Conservation (phyloP, 192 early-diverging fungal genomes). For the Mortierella antarctica region DNA sequence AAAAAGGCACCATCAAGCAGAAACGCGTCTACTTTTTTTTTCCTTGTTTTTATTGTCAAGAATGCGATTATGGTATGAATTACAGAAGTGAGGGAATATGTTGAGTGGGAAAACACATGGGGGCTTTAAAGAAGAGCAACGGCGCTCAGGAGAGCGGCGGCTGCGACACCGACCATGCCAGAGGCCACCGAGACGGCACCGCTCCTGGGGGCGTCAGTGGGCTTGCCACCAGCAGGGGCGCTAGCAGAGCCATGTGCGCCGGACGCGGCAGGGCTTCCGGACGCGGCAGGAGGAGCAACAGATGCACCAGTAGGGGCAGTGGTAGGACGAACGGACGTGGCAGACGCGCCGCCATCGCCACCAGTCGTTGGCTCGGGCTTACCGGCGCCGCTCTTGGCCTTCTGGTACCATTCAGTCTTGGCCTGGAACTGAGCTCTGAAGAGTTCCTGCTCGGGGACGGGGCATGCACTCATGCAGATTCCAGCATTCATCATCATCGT, state of each 20-base stretch:
- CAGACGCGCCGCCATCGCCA: background rate
- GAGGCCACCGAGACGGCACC: background rate
- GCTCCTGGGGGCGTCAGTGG: background rate
- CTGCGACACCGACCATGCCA: slow-evolving; percentile 8
- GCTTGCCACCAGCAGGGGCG: background rate
- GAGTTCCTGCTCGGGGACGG: slow-evolving; percentile 12
- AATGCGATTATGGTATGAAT: background rate
- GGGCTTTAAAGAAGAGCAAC: slow-evolving; percentile 14
- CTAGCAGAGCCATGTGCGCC: background rate
- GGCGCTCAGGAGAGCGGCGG: slow-evolving; percentile 5
- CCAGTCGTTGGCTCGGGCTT: background rate
- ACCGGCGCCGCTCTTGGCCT: slow-evolving; percentile 3
- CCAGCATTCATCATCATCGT: slow-evolving; percentile 27
- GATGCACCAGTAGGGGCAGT: background rate
- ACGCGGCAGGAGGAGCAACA: no score
- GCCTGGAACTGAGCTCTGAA: slow-evolving; percentile 18
- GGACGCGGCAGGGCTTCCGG: no score
- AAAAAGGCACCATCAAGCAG: background rate
- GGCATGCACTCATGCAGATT: slow-evolving; percentile 13
- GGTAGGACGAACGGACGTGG: background rate
- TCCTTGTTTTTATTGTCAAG: background rate
- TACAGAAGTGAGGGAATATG: background rate
- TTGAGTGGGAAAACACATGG: background rate
- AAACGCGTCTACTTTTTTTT: background rate
- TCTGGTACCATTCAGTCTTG: slow-evolving; percentile 12